Conservation (phyloP, 140 eudicot species). For the Ambrosia hybrid region DNA sequence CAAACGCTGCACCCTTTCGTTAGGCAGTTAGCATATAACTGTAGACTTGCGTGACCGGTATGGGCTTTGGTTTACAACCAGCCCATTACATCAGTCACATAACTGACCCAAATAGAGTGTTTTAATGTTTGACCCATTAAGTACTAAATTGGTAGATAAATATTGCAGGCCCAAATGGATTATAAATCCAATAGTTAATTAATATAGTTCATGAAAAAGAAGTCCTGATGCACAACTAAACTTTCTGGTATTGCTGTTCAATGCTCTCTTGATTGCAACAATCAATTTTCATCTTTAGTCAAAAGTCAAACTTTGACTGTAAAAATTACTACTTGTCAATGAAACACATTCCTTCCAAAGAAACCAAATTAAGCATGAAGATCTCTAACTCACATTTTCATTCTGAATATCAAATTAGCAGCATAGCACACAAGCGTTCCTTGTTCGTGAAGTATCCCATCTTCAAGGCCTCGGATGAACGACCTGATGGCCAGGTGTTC, state of each 20-base stretch:
- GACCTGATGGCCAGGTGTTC: conserved; percentile 68
- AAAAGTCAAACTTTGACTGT: conserved; percentile 15
- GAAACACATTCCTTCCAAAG: not conserved
- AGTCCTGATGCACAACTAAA: not conserved
- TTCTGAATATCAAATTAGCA: conserved; percentile 25
- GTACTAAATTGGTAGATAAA: too few relatives aligned
- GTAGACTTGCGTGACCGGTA: too few relatives aligned
- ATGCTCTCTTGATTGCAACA: not conserved
- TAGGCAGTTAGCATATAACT: too few relatives aligned
- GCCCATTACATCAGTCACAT: too few relatives aligned
- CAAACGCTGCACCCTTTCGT: too few relatives aligned
- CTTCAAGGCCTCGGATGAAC: conserved; percentile 61
- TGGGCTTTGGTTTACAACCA: too few relatives aligned
- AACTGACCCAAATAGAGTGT: too few relatives aligned
- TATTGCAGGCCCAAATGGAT: too few relatives aligned
- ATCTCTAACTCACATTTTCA: conserved; percentile 24
- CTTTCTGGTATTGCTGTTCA: conserved; percentile 1
- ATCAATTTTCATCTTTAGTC: not conserved
- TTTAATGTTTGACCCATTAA: too few relatives aligned
- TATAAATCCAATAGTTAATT: too few relatives aligned
- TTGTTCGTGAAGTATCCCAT: conserved; percentile 51
- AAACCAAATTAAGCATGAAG: conserved; percentile 8
- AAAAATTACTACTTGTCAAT: not conserved
- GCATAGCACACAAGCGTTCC: conserved; percentile 49
- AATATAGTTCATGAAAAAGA: not conserved